Evolutionary conservation across 495 filamentous ascomycete genomes (phyloP).

Genomic region (Neurospora sp.): DNA sequence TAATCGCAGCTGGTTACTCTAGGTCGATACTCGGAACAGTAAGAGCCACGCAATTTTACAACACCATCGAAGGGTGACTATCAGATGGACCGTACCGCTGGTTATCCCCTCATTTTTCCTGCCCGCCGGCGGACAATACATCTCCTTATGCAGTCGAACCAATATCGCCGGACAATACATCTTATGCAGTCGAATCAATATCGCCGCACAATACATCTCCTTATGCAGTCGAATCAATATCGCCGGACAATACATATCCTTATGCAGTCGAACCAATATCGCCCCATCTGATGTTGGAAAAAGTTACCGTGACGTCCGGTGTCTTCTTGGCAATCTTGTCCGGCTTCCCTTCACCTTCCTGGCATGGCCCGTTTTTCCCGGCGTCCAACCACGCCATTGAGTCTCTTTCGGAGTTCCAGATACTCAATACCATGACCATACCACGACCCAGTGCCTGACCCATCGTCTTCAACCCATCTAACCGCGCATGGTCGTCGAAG

Average conservation of each 20-base stretch:
- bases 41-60: background rate
- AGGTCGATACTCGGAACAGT: background rate
- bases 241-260: slow-evolving; percentile 23
- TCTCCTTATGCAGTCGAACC: slow-evolving; percentile 32
- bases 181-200: slow-evolving; percentile 41
- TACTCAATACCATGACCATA: slow-evolving; percentile 56
- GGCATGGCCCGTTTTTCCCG: slow-evolving; percentile 48
- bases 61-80: background rate
- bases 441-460: slow-evolving; percentile 46
- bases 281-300: slow-evolving; percentile 56
- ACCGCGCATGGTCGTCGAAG: slow-evolving; percentile 36
- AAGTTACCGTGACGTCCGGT: slow-evolving; percentile 43
- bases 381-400: slow-evolving; percentile 59
- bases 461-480: slow-evolving; percentile 50
- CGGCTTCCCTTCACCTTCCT: slow-evolving; percentile 41
- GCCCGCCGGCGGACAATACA: background rate
- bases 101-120: background rate
- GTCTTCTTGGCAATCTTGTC: slow-evolving; percentile 35
- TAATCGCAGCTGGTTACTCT: background rate
- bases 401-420: slow-evolving; percentile 51
- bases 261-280: slow-evolving; percentile 33
- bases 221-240: slow-evolving; percentile 44
- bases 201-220: slow-evolving; percentile 29
- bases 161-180: slow-evolving; percentile 39
- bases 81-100: background rate